A percentile compares a stretch with the other conserved stretches of the same genome.
These are phyloP conservation scores for Melampsora allii-populina DNA, from an alignment of 1,284 basidiomycete species.

Conservation along the genomic window DNA sequence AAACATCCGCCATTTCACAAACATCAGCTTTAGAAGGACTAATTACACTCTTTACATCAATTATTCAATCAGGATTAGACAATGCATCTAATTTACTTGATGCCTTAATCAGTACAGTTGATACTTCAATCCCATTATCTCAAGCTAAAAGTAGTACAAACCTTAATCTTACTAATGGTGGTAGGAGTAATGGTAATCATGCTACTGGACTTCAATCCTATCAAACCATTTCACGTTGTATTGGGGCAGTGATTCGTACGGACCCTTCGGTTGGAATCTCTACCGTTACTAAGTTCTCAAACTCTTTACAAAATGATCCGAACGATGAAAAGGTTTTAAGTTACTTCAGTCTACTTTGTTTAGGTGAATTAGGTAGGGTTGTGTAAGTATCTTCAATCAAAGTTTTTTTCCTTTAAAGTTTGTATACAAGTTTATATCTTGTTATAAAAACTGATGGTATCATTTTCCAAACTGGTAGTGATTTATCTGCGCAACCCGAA, in stretches of 20 bases:
- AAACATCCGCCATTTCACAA: conserved; percentile 35
- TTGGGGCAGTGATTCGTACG: conserved; percentile 58
- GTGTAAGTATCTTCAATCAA: conserved; percentile 59
- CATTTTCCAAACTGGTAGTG: conserved; percentile 57
- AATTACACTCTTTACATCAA: conserved; percentile 32
- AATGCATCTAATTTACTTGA: conserved; percentile 18
- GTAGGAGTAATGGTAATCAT: conserved; percentile 14
- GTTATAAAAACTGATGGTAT: neutral
- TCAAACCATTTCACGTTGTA: conserved; percentile 72
- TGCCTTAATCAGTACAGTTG: conserved; percentile 12
- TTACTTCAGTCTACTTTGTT: conserved; percentile 76
- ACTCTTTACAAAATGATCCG: conserved; percentile 57
- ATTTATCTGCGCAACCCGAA: conserved; percentile 72
- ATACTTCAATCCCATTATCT: conserved; percentile 20
- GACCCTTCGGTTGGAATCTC: conserved; percentile 6
- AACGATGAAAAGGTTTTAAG: conserved; percentile 66
- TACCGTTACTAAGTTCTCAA: conserved; percentile 24
- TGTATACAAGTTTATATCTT: neutral
- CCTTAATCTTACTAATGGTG: neutral
- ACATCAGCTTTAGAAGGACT: conserved; percentile 37
- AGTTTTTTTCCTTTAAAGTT: neutral
- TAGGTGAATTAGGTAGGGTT: conserved; percentile 84
- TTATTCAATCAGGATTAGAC: conserved; percentile 22
- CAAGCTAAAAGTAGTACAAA: conserved; percentile 17
- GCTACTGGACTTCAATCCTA: conserved; percentile 53